Conservation (phyloP, 2,329 filamentous ascomycete species). For the Pseudocercospora pini-densiflorae region DNA sequence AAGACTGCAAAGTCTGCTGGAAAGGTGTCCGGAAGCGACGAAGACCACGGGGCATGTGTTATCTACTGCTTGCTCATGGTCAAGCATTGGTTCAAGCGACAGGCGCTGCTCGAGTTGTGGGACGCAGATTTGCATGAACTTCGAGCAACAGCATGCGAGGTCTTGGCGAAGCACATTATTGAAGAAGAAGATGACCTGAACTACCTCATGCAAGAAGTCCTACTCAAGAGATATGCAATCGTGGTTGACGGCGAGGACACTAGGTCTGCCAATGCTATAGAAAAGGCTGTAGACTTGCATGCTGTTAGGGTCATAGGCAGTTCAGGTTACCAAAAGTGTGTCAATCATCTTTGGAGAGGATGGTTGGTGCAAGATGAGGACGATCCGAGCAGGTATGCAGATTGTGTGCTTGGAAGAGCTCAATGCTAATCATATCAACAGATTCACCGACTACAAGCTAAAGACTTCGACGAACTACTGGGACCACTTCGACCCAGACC, state of each 20-base stretch:
- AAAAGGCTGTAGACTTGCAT: slow-evolving; percentile 92
- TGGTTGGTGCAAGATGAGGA: slow-evolving; percentile 97
- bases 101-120: slow-evolving; percentile 84
- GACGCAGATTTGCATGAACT: slow-evolving; percentile 83
- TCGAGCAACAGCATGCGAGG: slow-evolving; percentile 81
- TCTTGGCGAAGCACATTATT: slow-evolving; percentile 87
- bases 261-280: slow-evolving; percentile 81
- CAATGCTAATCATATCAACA: slow-evolving; percentile 33
- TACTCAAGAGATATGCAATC: slow-evolving; percentile 89
- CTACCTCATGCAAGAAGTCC: slow-evolving; percentile 78
- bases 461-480: slow-evolving; percentile 79
- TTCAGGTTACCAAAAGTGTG: slow-evolving; percentile 94
- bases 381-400: slow-evolving; percentile 64
- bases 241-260: slow-evolving; percentile 73
- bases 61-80: slow-evolving; percentile 81
- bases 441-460: slow-evolving; percentile 84
- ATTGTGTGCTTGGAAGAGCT: neutral
- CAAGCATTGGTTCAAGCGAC: slow-evolving; percentile 76
- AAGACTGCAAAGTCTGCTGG: slow-evolving; percentile 82
- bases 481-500: slow-evolving; percentile 87
- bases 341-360: slow-evolving; percentile 88
- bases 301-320: slow-evolving; percentile 86
- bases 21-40: slow-evolving; percentile 35
- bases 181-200: slow-evolving; percentile 79
- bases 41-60: slow-evolving; percentile 75